Evolutionary conservation across 2,329 filamentous ascomycete species (phyloP), one percentile per base, ranked within the genome.

Genomic region (Geosmithia morbida): DNA sequence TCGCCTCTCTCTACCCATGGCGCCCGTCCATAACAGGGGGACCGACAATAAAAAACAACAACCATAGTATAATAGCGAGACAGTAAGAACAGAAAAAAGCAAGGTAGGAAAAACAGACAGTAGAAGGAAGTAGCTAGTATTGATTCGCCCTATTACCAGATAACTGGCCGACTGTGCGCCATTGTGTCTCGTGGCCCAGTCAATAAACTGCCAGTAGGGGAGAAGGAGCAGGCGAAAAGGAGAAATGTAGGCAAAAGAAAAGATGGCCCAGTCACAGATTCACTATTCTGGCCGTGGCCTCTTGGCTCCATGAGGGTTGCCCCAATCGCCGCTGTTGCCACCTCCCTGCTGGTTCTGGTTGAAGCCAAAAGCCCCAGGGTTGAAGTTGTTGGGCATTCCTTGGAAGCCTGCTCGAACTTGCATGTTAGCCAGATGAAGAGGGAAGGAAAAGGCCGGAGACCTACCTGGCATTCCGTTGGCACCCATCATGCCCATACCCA

Each of bases 241-340:
- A 11, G 33, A 37, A 16, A 37, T n/a, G n/a, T n/a, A n/a, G n/a
- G n/a, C n/a, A 37, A 16, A 13, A 11, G 13, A 11, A 11, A 11
- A 37, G 11, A 37, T 11, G 14, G 33, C 13, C 3, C 33, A 37
- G 3, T 5, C 6, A 5, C 33, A 13, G 33, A 16, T 7, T 37
- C 33, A 17, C 18, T 69, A 74, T 60, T 89, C 86, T 51, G 85
- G 84, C 52, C 86, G 76, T 53, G 84, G 82, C 54, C 86, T 74
- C 67, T 92, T 92, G 3, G 81, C 80, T 29, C 85, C 85, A 55
- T 90, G 86, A 6, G 86, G 86, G 57, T 90, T 90, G 71, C 85
- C 85, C 64, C 79, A 79, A 48, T 81, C 81, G 49, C 79, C 66
- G 48, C 65, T 66, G 44, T 64, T 68, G 41, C 65, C 65, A 44